A percentile compares a stretch with the other conserved stretches of the same genome.
Evolutionary conservation across 2,329 filamentous ascomycete species (phyloP).

Genomic region (Fusarium papillatum): DNA sequence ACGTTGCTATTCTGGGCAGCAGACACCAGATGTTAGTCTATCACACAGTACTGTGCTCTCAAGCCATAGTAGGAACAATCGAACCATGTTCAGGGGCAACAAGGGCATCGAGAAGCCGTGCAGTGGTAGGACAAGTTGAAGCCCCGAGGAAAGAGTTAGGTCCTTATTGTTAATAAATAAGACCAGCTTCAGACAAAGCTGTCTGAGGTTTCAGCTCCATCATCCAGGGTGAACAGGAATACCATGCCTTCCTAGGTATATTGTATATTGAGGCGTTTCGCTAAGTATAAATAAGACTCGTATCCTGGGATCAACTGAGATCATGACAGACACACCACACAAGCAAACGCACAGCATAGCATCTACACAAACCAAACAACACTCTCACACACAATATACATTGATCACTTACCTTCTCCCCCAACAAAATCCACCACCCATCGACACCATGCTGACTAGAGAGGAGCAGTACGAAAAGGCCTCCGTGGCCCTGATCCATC

Average conservation of each 20-base stretch:
- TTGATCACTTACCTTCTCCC: background rate
- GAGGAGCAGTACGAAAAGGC: background rate
- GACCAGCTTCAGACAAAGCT: background rate
- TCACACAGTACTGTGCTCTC: background rate
- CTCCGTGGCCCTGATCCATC: background rate
- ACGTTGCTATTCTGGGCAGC: background rate
- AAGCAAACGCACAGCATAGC: background rate
- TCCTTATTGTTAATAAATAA: background rate
- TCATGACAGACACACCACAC: background rate
- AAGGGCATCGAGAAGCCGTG: background rate
- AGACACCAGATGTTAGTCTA: background rate
- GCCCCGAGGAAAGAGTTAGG: background rate
- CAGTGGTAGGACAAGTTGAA: background rate
- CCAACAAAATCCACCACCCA: background rate
- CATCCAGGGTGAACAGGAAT: background rate
- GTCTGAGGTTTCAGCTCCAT: background rate
- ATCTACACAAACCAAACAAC: background rate
- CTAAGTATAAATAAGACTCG: background rate
- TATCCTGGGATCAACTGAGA: background rate
- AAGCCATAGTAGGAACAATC: background rate
- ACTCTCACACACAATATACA: background rate
- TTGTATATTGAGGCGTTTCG: background rate
- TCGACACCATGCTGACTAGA: background rate
- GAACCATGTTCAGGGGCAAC: background rate
- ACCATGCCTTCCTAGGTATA: background rate